Evolutionary conservation across 2,329 filamentous ascomycete species (phyloP), one percentile per base, ranked within the genome.

Genomic region (Trichophyton verrucosum): DNA sequence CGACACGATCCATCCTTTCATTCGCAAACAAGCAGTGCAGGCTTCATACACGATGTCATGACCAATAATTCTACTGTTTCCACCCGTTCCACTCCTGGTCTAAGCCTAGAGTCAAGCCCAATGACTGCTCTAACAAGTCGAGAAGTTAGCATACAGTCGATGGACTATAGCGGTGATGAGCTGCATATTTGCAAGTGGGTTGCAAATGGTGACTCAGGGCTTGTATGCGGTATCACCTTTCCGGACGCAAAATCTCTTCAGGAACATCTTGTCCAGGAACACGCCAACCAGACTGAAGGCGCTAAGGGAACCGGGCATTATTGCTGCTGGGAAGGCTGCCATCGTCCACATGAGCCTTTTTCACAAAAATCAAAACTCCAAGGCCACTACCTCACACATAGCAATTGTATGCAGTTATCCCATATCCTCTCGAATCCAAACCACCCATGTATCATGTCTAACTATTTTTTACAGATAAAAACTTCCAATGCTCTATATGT

Each of bases 321-420:
- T 57, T 76, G 74, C 60, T 71, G 73, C 60, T 76, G 74, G 74
- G 69, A 74, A 61, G 73, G 73, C 5, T 76, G 74, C 17, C 71
- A 73, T 61, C 73, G 74, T 1, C 74, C 74, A 1, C 65, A 75
- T 60, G 74, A 76, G 57, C 74, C 74, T 1, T 76, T 76, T 60
- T 76, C 74, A 15, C 74, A 76, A 60, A 76, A 76, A 63, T 76
- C 74, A 2, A 76, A 76, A 60, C 68, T 76, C 7, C 74, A 76
- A 58, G 74, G 74, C 2, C 74, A 76, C 62, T 76, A 75, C 59
- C 62, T 76, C 30, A 76, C 74, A 9, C 74, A 76, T 62, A 76
- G 74, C 64, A 76, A 76, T 59, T 73, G 74, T 76, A 68, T 53
- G 72, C 60, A 9, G 20, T 7, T 7, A 30, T 30, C 27, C 57